phyloP scores from a whole-genome alignment of 106 monocot genomes.

The Allium fistulosum region DNA sequence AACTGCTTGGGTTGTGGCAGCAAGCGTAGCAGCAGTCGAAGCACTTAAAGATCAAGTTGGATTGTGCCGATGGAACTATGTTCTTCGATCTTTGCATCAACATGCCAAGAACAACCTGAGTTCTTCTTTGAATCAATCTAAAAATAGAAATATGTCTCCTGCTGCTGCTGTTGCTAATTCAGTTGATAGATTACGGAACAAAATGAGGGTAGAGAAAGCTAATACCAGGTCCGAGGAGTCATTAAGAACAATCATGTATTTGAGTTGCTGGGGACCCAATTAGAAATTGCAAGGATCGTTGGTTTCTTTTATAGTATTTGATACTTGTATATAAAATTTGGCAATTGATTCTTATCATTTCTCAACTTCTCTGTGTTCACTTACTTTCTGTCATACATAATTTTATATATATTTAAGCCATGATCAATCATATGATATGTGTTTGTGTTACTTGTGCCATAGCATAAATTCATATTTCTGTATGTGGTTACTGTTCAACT shows the following conservation, averaged over 20 bases:
- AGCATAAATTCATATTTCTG: too few relatives aligned
- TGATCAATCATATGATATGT: too few relatives aligned
- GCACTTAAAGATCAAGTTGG: slow-evolving; percentile 44
- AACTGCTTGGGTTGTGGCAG: slow-evolving; percentile 23
- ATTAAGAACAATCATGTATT: slow-evolving; percentile 5
- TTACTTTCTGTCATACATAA: too few relatives aligned
- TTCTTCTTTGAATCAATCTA: slow-evolving; percentile 1
- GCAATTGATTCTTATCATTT: too few relatives aligned
- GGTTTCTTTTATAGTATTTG: too few relatives aligned
- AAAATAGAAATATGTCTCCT: background rate
- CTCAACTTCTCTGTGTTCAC: too few relatives aligned
- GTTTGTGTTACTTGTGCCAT: too few relatives aligned
- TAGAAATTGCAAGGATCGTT: background rate
- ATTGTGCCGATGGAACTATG: slow-evolving; percentile 42
- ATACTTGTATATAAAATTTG: too few relatives aligned
- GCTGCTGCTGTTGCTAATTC: background rate
- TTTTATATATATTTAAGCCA: too few relatives aligned
- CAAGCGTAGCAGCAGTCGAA: slow-evolving; percentile 38
- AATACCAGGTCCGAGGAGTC: slow-evolving; percentile 4
- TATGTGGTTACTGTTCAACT: too few relatives aligned
- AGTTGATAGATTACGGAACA: slow-evolving; percentile 3
- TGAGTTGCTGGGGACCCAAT: slow-evolving; percentile 18
- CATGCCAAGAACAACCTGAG: background rate
- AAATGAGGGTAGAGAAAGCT: background rate
- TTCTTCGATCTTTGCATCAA: slow-evolving; percentile 5